Evolutionary conservation across 2,329 filamentous ascomycete species (phyloP).

Genomic region (Colletotrichum australisinense): DNA sequence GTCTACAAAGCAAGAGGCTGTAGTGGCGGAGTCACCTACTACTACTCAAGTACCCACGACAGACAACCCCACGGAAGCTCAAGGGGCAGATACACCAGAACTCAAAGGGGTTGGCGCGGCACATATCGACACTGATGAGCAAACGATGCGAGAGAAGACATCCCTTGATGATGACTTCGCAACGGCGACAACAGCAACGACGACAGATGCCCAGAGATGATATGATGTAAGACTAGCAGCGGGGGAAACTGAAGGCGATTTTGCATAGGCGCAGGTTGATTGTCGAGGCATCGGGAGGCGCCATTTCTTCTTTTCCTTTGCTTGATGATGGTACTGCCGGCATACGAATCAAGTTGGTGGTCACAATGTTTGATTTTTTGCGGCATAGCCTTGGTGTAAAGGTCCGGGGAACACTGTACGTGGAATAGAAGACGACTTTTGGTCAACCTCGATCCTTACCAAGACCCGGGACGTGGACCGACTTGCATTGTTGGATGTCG

Average conservation of each 20-base stretch:
- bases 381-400: slow-evolving; percentile 29
- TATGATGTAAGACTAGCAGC: slow-evolving; percentile 20
- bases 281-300: background rate
- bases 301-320: background rate
- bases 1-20: background rate
- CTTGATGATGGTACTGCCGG: background rate
- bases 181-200: background rate
- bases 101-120: slow-evolving; percentile 43
- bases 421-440: slow-evolving; percentile 8
- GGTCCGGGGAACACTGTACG: slow-evolving; percentile 4
- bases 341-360: background rate
- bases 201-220: slow-evolving; percentile 26
- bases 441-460: background rate
- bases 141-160: slow-evolving; percentile 34
- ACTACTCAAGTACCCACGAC: background rate
- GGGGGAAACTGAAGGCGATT: slow-evolving; percentile 4
- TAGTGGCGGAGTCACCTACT: background rate
- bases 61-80: background rate
- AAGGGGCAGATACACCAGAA: slow-evolving; percentile 23
- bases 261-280: slow-evolving; percentile 13
- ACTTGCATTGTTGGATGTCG: background rate
- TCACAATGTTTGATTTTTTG: background rate
- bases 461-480: background rate
- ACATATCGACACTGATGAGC: slow-evolving; percentile 37
- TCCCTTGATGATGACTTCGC: slow-evolving; percentile 27